Evolutionary conservation across 306 rosid genomes (phyloP).

Genomic region (Astragalus glycyphyllos): DNA sequence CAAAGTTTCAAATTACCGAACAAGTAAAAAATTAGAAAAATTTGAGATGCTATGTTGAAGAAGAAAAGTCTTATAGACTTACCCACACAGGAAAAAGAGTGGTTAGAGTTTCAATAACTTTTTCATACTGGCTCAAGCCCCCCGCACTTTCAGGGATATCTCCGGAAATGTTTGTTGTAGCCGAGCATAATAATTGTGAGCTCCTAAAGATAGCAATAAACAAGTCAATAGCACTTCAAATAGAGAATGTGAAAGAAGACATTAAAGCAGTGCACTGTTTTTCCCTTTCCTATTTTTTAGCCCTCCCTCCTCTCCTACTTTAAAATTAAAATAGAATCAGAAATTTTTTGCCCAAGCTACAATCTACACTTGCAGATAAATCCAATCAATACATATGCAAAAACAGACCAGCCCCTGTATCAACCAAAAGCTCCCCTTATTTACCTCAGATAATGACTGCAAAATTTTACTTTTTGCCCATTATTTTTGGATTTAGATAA

Average conservation of each 20-base stretch:
- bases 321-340: conserved; percentile 24
- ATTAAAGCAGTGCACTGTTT: conserved; percentile 14
- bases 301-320: conserved; percentile 7
- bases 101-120: conserved; percentile 76
- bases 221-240: conserved; percentile 19
- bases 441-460: background rate
- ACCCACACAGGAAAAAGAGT: conserved; percentile 97
- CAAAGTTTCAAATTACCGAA: conserved; percentile 32
- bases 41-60: conserved; percentile 24
- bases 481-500: background rate
- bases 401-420: background rate
- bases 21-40: conserved; percentile 37
- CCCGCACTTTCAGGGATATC: conserved; percentile 55
- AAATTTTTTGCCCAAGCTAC: background rate
- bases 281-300: background rate
- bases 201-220: conserved; percentile 52
- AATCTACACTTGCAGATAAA: background rate
- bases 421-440: conserved; percentile 1
- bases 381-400: conserved; percentile 11
- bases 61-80: conserved; percentile 40
- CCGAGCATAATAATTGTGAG: conserved; percentile 62
- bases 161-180: conserved; percentile 68
- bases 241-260: conserved; percentile 13
- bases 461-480: conserved; percentile 1
- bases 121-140: conserved; percentile 69